Evolutionary conservation across 2,329 filamentous ascomycete genomes (phyloP).

Genomic region (Fusarium veterinarium): DNA sequence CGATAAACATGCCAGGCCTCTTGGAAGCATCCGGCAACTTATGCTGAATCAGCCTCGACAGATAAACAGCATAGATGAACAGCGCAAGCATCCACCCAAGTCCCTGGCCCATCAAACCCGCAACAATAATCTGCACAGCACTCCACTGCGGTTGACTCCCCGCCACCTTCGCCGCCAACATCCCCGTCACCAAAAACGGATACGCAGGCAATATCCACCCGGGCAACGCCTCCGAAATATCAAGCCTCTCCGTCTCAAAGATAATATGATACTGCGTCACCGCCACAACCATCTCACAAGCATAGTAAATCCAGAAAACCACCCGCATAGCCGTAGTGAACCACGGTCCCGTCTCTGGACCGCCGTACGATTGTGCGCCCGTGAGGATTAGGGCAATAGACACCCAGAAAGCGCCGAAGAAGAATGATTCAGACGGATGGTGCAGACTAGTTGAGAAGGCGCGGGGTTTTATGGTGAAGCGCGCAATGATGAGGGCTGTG

Average conservation of each 20-base stretch:
- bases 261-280: constrained; percentile 18
- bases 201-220: constrained; percentile 22
- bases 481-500: not conserved
- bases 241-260: constrained; percentile 9
- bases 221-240: constrained; percentile 8
- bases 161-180: constrained; percentile 12
- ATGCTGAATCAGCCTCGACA: constrained; percentile 22
- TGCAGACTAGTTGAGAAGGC: constrained; percentile 15
- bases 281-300: constrained; percentile 22
- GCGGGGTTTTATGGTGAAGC: constrained; percentile 11
- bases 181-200: constrained; percentile 22
- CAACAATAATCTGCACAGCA: constrained; percentile 16
- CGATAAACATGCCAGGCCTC: constrained; percentile 16
- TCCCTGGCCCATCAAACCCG: constrained; percentile 19
- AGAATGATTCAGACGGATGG: constrained; percentile 22
- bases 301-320: constrained; percentile 20
- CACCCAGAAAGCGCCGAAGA: constrained; percentile 17
- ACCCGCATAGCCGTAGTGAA: constrained; percentile 7
- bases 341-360: constrained; percentile 8
- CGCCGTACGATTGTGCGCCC: constrained; percentile 21
- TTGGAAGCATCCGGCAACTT: not conserved
- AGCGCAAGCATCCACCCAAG: constrained; percentile 26
- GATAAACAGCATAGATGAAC: constrained; percentile 21
- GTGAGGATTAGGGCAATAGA: constrained; percentile 13
- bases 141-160: constrained; percentile 15